Evolutionary conservation across 306 rosid genomes (phyloP).

Genomic region (Coriaria nepalensis): DNA sequence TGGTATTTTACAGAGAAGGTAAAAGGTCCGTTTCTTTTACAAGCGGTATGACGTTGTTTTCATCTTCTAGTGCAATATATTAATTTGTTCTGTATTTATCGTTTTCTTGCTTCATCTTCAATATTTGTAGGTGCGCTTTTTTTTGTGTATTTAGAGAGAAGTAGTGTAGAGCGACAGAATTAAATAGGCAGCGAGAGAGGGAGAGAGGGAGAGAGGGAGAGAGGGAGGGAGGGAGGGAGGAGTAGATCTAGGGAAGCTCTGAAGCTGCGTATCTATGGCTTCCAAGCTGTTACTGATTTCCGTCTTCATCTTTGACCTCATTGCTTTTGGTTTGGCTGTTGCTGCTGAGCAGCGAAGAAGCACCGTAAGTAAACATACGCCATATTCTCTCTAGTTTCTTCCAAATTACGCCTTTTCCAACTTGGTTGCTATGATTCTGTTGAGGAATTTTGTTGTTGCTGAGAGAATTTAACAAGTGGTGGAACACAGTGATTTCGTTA

Average conservation of each 20-base stretch:
- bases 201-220: slow-evolving; percentile 6
- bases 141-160: slow-evolving; percentile 8
- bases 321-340: slow-evolving; percentile 89
- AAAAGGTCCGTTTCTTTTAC: no score
- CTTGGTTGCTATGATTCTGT: slow-evolving; percentile 4
- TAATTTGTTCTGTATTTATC: not conserved
- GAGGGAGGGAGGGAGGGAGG: slow-evolving; percentile 4
- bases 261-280: slow-evolving; percentile 56
- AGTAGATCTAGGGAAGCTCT: slow-evolving; percentile 28
- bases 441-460: slow-evolving; percentile 8
- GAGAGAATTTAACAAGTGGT: slow-evolving; percentile 5
- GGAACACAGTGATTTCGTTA: slow-evolving; percentile 6
- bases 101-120: not conserved
- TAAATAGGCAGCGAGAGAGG: not conserved
- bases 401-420: slow-evolving; percentile 7
- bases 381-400: slow-evolving; percentile 1
- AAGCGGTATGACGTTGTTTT: not conserved
- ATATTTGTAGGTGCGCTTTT: not conserved
- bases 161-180: not conserved
- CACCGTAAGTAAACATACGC: slow-evolving; percentile 40
- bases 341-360: slow-evolving; percentile 96
- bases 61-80: not conserved
- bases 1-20: no score
- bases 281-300: slow-evolving; percentile 64
- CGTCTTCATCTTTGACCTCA: slow-evolving; percentile 46